Base-by-base conservation (phyloP, 1,139 yeast genomes). In the Pichia sp. region DNA sequence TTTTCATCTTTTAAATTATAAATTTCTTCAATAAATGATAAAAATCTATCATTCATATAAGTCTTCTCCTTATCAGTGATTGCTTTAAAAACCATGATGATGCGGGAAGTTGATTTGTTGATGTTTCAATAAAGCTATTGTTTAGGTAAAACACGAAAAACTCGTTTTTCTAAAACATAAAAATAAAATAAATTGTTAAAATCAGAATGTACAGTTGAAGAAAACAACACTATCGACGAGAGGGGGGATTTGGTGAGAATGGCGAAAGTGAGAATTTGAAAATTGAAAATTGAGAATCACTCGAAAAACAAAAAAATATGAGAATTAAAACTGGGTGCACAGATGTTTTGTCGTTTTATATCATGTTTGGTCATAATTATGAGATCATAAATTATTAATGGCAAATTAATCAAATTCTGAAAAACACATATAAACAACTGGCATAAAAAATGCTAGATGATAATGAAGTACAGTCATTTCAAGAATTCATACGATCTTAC, bases 1-100 rank as follows among this genome's bases (percentile, higher is more conserved):
- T 56, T 52, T 4, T 47, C 51, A 44, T 62, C 66, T 11, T 51
- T 55, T 15, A 63, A 45, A 3, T 48, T 44, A 26, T 55, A 52
- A 4, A 58, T 52, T 26, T 53, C 45, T 18, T 59, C 62, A 37
- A 60, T 37, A 43, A 56, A 34, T 9, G 25, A 22, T 18, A 40
- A 22, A 15, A 59, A 51, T 23, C 44, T 47, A 24, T 46, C 46
- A 20, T 56, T 54, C 58, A 60, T 49, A 29, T 44, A 40, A 39
- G 49, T 47, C 44, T 51, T 56, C 43, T 60, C 60, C 39, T 52
- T 47, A 20, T 54, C 59, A 4, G 58, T 46, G n/a, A 47, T 39
- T 12, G 40, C 20, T 36, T 30, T 46, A 12, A 39, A 25, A 16
- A 36, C 39, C 46, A 40, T 39, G 27, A 9, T 37, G 40, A 13